phyloP scores from a whole-genome alignment of 768 basidiomycete genomes.

The Termitomyces sp. region DNA sequence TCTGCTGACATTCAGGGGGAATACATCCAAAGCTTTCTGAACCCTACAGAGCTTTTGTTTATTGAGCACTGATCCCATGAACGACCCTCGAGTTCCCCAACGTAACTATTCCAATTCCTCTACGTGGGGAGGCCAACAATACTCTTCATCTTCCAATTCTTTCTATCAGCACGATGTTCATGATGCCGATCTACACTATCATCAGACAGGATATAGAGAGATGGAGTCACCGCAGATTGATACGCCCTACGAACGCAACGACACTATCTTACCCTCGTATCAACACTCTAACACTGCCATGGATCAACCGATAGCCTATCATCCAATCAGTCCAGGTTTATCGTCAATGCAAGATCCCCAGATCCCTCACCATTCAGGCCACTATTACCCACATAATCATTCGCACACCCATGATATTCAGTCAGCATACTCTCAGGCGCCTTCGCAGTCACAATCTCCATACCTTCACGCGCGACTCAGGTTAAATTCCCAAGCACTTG shows the following conservation, averaged over 20 bases:
- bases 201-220: constrained; percentile 19
- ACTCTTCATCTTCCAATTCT: constrained; percentile 21
- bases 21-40: constrained; percentile 20
- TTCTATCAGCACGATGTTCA: constrained; percentile 19
- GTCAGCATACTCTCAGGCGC: constrained; percentile 23
- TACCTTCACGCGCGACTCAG: constrained; percentile 30
- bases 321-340: constrained; percentile 18
- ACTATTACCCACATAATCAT: constrained; percentile 30
- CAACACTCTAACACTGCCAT: constrained; percentile 12
- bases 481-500: constrained; percentile 36
- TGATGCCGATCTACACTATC: constrained; percentile 17
- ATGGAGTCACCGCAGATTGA: constrained; percentile 7
- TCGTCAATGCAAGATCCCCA: constrained; percentile 30
- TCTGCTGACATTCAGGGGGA: constrained; percentile 18
- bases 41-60: constrained; percentile 15
- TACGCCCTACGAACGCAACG: constrained; percentile 18
- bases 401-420: constrained; percentile 31
- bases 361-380: constrained; percentile 20
- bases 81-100: constrained; percentile 27
- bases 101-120: constrained; percentile 25
- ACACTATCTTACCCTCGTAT: constrained; percentile 15
- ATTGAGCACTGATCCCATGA: constrained; percentile 19
- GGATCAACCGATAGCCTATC: constrained; percentile 6
- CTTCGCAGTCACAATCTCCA: constrained; percentile 22
- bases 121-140: constrained; percentile 30